A percentile compares a stretch with the other conserved stretches of the same genome.
These are phyloP conservation scores for Malassezia pachydermatis DNA, from an alignment of 1,284 basidiomycete species.

Conservation along the genomic window DNA sequence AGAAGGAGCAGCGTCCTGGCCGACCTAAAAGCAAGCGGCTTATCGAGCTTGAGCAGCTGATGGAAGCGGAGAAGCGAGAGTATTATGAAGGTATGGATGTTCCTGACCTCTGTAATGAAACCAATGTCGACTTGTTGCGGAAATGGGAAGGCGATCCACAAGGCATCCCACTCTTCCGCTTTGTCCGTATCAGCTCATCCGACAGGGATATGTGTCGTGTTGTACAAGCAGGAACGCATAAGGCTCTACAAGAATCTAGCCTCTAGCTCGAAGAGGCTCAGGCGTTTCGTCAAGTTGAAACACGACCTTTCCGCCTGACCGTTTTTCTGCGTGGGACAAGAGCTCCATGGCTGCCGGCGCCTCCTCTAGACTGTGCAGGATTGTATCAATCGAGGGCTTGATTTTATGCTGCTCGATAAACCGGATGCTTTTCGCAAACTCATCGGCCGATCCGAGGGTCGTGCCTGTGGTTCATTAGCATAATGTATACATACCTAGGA, in stretches of 20 bases:
- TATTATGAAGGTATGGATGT: conserved; percentile 40
- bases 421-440: conserved; percentile 61
- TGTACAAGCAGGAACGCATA: conserved; percentile 30
- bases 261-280: neutral
- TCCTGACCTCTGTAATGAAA: conserved; percentile 33
- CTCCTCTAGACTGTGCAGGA: conserved; percentile 60
- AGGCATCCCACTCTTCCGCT: conserved; percentile 35
- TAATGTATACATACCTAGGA: conserved; percentile 56
- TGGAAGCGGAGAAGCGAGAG: conserved; percentile 29
- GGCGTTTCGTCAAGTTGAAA: conserved; percentile 15
- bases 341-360: conserved; percentile 62
- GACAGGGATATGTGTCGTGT: conserved; percentile 30
- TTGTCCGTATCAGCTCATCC: conserved; percentile 36
- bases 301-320: conserved; percentile 41
- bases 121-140: conserved; percentile 37
- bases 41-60: conserved; percentile 29
- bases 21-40: conserved; percentile 32
- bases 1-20: conserved; percentile 29
- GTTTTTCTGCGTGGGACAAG: conserved; percentile 34
- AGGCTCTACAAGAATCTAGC: conserved; percentile 19
- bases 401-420: conserved; percentile 63
- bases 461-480: conserved; percentile 49
- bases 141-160: conserved; percentile 45
- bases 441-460: conserved; percentile 72
- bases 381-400: conserved; percentile 63